These are phyloP conservation scores for Mycena chlorophos DNA, from an alignment of 768 basidiomycete species.

Conservation along the genomic window DNA sequence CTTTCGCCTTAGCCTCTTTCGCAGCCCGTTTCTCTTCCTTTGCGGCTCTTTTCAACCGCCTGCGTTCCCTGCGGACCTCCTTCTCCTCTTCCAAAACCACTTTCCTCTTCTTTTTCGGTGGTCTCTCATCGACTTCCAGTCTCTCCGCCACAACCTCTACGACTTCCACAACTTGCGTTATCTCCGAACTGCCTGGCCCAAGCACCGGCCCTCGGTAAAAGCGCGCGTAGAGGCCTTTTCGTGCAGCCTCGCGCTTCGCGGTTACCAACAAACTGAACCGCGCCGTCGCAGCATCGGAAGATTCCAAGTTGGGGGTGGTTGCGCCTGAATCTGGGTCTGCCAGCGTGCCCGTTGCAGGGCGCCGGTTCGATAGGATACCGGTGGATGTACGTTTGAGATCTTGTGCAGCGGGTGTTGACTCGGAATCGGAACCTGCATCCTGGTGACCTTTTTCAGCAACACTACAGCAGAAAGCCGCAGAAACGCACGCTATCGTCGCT, in stretches of 20 bases:
- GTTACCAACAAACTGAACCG: conserved; percentile 54
- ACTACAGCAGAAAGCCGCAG: no score
- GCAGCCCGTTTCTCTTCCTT: conserved; percentile 20
- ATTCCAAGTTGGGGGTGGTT: conserved; percentile 37
- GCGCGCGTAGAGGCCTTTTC: conserved; percentile 68
- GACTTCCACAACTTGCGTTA: neutral
- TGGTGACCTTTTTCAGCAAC: no score
- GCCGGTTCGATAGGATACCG: conserved; percentile 73
- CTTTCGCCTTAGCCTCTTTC: conserved; percentile 23
- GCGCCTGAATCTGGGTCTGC: conserved; percentile 45
- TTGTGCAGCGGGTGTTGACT: conserved; percentile 15
- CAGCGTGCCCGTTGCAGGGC: conserved; percentile 53
- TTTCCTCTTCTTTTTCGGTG: conserved; percentile 17
- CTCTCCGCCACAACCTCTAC: neutral
- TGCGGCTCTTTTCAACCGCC: conserved; percentile 20
- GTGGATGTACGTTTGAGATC: conserved; percentile 67
- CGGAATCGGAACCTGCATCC: neutral
- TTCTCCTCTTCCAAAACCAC: conserved; percentile 12
- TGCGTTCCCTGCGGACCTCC: conserved; percentile 19
- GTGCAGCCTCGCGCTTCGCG: conserved; percentile 81
- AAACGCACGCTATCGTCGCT: conserved; percentile 45
- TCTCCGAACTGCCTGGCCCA: conserved; percentile 40
- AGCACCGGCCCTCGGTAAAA: conserved; percentile 81
- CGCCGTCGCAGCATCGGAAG: conserved; percentile 16
- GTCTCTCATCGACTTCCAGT: neutral